phyloP scores from a whole-genome alignment of 306 rosid species.

The Prosopis cineraria region DNA sequence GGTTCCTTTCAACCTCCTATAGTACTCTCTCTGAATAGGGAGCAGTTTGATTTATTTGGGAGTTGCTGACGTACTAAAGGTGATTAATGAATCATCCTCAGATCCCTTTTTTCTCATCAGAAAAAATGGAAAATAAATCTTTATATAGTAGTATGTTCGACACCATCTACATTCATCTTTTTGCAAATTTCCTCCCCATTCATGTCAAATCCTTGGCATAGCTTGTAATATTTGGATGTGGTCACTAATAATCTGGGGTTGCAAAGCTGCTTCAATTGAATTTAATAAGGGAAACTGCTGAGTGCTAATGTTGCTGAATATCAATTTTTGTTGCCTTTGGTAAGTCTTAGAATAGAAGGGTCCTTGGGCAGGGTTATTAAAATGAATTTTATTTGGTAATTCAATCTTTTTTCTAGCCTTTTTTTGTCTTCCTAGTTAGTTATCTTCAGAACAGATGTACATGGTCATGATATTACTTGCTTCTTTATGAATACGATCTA shows the following conservation, averaged over 20 bases:
- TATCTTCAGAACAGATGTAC: background rate
- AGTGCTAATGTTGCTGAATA: background rate
- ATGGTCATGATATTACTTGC: background rate
- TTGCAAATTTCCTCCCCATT: background rate
- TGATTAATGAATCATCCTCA: background rate
- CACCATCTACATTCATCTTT: background rate
- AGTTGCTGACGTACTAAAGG: background rate
- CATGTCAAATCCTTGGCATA: background rate
- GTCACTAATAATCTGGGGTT: background rate
- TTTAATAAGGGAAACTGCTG: background rate
- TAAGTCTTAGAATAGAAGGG: background rate
- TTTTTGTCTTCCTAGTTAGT: background rate
- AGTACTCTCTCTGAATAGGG: background rate
- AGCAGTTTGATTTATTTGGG: background rate
- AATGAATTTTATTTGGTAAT: background rate
- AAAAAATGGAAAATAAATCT: background rate
- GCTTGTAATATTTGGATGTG: background rate
- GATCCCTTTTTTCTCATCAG: background rate
- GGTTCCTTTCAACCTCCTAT: background rate
- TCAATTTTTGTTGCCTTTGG: background rate
- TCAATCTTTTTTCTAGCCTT: background rate
- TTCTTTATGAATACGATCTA: conserved; percentile 5
- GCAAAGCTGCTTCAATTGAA: background rate
- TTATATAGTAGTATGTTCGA: background rate
- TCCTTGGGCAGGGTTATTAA: background rate